Evolutionary conservation across 805 yeast species (phyloP).

Genomic region (Metschnikowia henanensis): DNA sequence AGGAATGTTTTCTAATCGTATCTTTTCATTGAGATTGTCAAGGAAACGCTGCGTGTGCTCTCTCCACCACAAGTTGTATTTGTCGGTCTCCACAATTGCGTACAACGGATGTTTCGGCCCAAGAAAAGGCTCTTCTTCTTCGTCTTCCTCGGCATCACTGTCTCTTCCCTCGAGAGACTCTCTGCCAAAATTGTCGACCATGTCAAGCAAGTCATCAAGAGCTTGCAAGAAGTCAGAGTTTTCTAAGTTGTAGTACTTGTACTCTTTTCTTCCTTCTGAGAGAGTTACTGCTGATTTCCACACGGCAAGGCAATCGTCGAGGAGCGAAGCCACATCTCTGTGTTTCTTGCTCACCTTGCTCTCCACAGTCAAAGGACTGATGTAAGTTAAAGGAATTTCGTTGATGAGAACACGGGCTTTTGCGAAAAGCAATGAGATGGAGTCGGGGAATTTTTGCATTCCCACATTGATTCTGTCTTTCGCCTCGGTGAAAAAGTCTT

Average conservation of each 20-base stretch:
- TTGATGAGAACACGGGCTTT: conserved; percentile 55
- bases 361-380: conserved; percentile 49
- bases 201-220: conserved; percentile 67
- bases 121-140: conserved; percentile 38
- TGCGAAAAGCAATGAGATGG: conserved; percentile 49
- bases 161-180: conserved; percentile 49
- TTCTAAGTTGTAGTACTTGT: conserved; percentile 38
- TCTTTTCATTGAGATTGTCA: conserved; percentile 28
- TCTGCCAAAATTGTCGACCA: conserved; percentile 64
- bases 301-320: conserved; percentile 47
- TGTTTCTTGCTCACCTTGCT: conserved; percentile 32
- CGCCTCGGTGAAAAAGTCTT: conserved; percentile 67
- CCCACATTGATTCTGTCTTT: conserved; percentile 69
- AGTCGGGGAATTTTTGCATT: conserved; percentile 46
- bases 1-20: conserved; percentile 13
- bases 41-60: conserved; percentile 38
- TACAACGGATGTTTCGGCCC: conserved; percentile 57
- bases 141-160: conserved; percentile 53
- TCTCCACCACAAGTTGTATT: conserved; percentile 59
- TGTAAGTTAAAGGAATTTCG: conserved; percentile 57
- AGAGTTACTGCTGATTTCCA: conserved; percentile 45
- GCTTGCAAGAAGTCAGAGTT: conserved; percentile 54
- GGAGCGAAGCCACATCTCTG: conserved; percentile 32
- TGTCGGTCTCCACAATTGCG: conserved; percentile 37
- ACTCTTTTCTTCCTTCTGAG: conserved; percentile 24